Evolutionary conservation across 169 alveolate genomes (phyloP), one percentile per base, ranked within the genome.

Genomic region (Eimeria tenella): DNA sequence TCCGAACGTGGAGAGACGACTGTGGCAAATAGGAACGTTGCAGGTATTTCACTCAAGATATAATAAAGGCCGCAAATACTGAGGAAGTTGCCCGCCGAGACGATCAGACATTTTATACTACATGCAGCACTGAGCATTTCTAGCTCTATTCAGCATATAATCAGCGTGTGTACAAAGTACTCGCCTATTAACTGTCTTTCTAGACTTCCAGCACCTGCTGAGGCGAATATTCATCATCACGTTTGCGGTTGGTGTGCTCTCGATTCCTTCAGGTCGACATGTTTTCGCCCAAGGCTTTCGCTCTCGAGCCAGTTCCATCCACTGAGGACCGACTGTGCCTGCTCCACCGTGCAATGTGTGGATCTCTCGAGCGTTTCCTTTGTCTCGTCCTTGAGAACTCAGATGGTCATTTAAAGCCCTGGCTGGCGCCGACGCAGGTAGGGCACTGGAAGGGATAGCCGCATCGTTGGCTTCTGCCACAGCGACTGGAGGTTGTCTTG

Each of bases 271-370:
- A 82, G 90, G 90, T 82, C 56, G 90, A 82, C 68, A 21, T 82
- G 90, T 56, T 82, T 58, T 82, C 90, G 17, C 90, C 90, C 13
- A 17, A 15, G 75, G 68, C 63, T 25, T 82, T 82, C 62, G 90
- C 74, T 25, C 82, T 86, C 19, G 86, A 71, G 42, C 83, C 63
- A 25, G 63, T 83, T 9, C 42, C 86, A 7, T 21, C 7, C 56
- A 68, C 19, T 53, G 63, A 31, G 21, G 93, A 86, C 86, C 82
- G 63, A 25, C 4, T 86, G 65, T 86, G 93, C 56, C 81, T 93
- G 25, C 89, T 93, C n/a, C 95, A 93, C 25, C 95, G 95, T 42
- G 95, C 95, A 5, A 86, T 63, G 73, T 88, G 83, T 19, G 95
- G 95, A 17, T 93, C 95, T 3, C 82, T 93, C 17, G 95, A 93